phyloP scores from a whole-genome alignment of 2,329 filamentous ascomycete species.

The Neofusicoccum parvum region DNA sequence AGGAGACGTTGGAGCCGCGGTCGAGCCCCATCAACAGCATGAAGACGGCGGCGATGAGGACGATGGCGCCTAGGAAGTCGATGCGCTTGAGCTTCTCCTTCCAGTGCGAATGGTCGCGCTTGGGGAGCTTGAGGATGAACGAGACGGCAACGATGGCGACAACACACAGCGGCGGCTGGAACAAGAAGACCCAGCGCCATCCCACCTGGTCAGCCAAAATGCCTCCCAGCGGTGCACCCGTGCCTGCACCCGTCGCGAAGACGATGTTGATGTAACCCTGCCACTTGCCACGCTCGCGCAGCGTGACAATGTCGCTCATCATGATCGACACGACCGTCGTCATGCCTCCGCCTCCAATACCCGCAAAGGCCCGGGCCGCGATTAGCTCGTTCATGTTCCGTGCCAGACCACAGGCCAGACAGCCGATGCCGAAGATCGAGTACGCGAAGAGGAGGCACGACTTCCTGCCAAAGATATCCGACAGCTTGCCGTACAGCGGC shows the following conservation, averaged over 20 bases:
- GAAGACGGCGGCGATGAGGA: constrained; percentile 67
- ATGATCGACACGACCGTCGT: constrained; percentile 70
- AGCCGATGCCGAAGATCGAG: constrained; percentile 65
- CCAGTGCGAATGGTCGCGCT: constrained; percentile 62
- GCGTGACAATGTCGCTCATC: constrained; percentile 69
- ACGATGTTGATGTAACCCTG: constrained; percentile 75
- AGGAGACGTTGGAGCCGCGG: constrained; percentile 71
- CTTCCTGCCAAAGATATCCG: constrained; percentile 72
- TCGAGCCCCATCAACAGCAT: constrained; percentile 71
- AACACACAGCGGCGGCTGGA: constrained; percentile 69
- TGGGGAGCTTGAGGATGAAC: constrained; percentile 64
- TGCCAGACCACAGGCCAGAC: constrained; percentile 64
- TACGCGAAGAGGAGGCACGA: constrained; percentile 66
- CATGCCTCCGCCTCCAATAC: constrained; percentile 73
- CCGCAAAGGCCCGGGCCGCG: constrained; percentile 63
- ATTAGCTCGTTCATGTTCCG: constrained; percentile 67
- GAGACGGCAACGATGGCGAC: constrained; percentile 66
- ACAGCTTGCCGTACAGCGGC: constrained; percentile 71
- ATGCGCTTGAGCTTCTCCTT: constrained; percentile 66
- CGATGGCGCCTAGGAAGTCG: constrained; percentile 72
- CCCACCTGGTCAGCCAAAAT: constrained; percentile 72
- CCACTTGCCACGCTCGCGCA: constrained; percentile 72
- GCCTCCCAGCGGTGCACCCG: constrained; percentile 71
- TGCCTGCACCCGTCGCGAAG: constrained; percentile 67
- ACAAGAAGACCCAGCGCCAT: constrained; percentile 76